phyloP scores from a whole-genome alignment of 345 rosid species.

The Arabidopsis arenosa region DNA sequence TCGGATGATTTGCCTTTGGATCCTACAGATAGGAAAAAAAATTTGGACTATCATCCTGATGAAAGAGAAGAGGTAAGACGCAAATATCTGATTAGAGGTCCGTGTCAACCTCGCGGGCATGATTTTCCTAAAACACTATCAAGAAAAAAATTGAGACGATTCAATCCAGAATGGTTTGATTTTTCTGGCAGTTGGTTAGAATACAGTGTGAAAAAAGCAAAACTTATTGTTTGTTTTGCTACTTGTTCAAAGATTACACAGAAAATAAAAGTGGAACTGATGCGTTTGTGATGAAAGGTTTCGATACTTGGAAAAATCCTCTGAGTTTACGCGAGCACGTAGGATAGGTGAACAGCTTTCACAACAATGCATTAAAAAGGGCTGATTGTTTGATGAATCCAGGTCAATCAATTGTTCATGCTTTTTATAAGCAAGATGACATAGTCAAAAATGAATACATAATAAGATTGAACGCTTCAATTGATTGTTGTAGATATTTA shows the following conservation, averaged over 20 bases:
- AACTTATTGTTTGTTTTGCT: neutral
- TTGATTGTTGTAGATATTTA: neutral
- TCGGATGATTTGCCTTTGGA: neutral
- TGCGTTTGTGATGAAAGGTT: too few species aligned
- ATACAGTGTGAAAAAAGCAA: neutral
- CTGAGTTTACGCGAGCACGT: too few species aligned
- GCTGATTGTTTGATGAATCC: too few species aligned
- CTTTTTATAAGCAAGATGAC: too few species aligned
- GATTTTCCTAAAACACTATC: neutral
- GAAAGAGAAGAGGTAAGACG: neutral
- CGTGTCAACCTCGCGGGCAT: neutral
- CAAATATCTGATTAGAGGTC: neutral
- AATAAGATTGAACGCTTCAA: neutral
- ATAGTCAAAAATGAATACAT: neutral
- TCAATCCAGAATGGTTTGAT: neutral
- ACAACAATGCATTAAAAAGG: too few species aligned
- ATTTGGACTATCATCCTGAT: neutral
- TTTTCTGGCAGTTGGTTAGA: neutral
- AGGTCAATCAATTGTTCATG: too few species aligned
- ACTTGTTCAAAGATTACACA: neutral
- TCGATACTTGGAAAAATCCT: too few species aligned
- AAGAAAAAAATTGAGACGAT: too few species aligned
- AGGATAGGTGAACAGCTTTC: too few species aligned
- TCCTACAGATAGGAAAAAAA: neutral
- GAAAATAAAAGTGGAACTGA: neutral